Evolutionary conservation across 2,329 filamentous ascomycete genomes (phyloP).

Genomic region (Phialocephala sp.): DNA sequence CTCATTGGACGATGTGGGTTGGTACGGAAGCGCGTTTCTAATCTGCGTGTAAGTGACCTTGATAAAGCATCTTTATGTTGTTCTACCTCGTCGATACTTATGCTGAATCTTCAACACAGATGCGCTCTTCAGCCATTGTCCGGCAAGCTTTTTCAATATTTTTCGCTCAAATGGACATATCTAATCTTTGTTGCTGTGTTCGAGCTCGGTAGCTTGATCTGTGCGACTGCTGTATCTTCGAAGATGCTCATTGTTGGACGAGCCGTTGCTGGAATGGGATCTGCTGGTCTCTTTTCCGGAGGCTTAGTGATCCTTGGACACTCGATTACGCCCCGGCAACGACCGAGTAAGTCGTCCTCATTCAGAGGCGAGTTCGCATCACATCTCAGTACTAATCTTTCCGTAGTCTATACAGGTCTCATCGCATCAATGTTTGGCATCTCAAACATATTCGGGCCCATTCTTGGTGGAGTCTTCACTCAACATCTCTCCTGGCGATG

Average conservation of each 20-base stretch:
- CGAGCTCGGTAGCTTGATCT: constrained; percentile 42
- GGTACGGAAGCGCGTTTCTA: constrained; percentile 45
- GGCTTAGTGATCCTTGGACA: constrained; percentile 39
- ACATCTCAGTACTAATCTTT: constrained; percentile 1
- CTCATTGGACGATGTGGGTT: constrained; percentile 45
- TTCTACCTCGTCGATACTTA: background rate
- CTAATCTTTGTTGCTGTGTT: constrained; percentile 39
- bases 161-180: constrained; percentile 40
- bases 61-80: background rate
- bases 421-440: constrained; percentile 32
- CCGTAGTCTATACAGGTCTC: constrained; percentile 28
- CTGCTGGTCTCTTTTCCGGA: constrained; percentile 41
- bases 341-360: constrained; percentile 27
- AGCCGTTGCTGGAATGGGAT: constrained; percentile 41
- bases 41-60: constrained; percentile 34
- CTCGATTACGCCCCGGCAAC: constrained; percentile 33
- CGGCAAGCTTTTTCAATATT: constrained; percentile 39
- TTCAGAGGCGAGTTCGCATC: background rate
- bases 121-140: constrained; percentile 35
- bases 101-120: constrained; percentile 11
- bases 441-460: constrained; percentile 37
- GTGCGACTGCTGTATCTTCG: constrained; percentile 38
- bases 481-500: constrained; percentile 46
- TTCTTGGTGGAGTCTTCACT: constrained; percentile 43
- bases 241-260: constrained; percentile 42